Base-by-base conservation (phyloP, 192 early-diverging fungal genomes). In the Thamnidium elegans region DNA sequence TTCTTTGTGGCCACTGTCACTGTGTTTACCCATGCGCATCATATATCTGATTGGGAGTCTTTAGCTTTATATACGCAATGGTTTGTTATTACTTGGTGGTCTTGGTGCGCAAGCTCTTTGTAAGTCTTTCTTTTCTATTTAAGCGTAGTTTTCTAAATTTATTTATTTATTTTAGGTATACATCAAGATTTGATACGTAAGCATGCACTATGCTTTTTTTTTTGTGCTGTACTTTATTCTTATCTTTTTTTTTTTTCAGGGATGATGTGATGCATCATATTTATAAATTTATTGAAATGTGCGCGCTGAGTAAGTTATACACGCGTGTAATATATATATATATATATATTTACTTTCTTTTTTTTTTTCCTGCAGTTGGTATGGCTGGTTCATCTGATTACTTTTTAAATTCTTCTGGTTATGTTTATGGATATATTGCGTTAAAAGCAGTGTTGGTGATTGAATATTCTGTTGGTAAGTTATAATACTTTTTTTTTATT, bases 71-170 rank as follows among this genome's bases (percentile, higher is more conserved):
- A 78, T 62, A 64, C 77, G 14, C 65, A 65, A n/a, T 78, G 79
- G 79, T 81, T 81, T 62, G 50, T 78, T 15, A 78, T 81, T 21
- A 78, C 74, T 65, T 81, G 76, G 79, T 81, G 79, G 76, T 65
- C 73, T 56, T 81, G 79, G 73, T 62, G 70, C 0, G 72, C 76
- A 9, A 77, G 77, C 52, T 78, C 76, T 19, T 68, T 81, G 76
- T 73, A 64, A 73, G 71, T 63, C 1, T 46, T 10, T 26, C 26
- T 34, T 32, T 26, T 26, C 3, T 14, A 11, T n/a, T 43, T 21
- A 39, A 10, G 32, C 26, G 26, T 26, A 26, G 26, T 26, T 26
- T 26, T 26, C 26, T 26, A 26, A 26, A 26, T 26, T 26, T 26
- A 26, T n/a, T n/a, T 26, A 26, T 26, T 31, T 51, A 14, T 63